A percentile compares a stretch with the other conserved stretches of the same genome.
Conservation (phyloP, 208 protist species). For the Wallacemonas sp. region DNA sequence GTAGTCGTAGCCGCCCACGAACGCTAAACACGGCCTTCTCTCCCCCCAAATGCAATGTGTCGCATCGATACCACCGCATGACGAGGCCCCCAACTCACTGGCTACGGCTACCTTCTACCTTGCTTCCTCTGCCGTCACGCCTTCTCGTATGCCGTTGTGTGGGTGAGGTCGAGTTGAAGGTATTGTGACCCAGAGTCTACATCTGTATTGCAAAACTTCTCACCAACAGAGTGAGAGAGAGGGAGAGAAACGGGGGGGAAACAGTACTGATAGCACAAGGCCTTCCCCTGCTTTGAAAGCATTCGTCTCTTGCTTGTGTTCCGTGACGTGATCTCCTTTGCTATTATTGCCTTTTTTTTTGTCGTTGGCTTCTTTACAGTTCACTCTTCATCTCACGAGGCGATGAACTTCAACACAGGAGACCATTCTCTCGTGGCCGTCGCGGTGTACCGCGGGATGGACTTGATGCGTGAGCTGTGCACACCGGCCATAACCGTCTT, state of each 20-base stretch:
- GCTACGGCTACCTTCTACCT: too few species aligned
- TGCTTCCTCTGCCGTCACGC: too few species aligned
- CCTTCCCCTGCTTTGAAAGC: background rate
- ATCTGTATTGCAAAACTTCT: too few species aligned
- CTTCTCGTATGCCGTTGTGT: too few species aligned
- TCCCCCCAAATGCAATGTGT: too few species aligned
- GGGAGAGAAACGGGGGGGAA: conserved; percentile 1
- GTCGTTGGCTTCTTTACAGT: conserved; percentile 2
- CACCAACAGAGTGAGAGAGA: background rate
- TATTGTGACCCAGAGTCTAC: too few species aligned
- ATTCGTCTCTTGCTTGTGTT: background rate
- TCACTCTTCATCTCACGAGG: conserved; percentile 7
- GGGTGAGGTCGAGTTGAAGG: too few species aligned
- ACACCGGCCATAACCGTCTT: background rate
- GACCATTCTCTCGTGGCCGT: background rate
- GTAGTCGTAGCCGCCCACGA: too few species aligned
- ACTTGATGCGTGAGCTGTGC: background rate
- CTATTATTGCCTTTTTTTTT: conserved; percentile 1
- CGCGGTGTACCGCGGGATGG: conserved; percentile 5
- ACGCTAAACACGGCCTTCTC: too few species aligned
- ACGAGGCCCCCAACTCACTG: too few species aligned
- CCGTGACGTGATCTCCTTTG: background rate
- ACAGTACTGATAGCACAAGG: too few species aligned
- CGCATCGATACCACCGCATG: too few species aligned
- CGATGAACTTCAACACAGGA: conserved; percentile 18